Evolutionary conservation across 2,329 filamentous ascomycete genomes (phyloP), one percentile per base, ranked within the genome.

Genomic region (Alternaria longipes): DNA sequence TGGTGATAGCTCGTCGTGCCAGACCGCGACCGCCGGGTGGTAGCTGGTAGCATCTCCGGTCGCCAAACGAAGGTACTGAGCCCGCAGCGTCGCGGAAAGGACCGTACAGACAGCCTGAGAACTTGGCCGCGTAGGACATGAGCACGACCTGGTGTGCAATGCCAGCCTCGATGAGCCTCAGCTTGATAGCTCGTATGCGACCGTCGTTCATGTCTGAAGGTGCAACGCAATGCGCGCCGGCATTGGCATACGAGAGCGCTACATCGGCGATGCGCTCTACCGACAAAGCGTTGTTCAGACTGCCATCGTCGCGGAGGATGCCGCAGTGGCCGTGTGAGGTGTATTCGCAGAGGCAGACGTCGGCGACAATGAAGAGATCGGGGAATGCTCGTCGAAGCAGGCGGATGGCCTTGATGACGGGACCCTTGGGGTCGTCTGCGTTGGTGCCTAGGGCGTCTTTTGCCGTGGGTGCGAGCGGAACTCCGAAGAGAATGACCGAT

Each of bases 141-240:
- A 99, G 86, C 56, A 97, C 87, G 12, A 94, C 91, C 77, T 91
- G 90, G 83, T 99, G 95, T 7, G 94, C 91, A 70, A 98, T 91
- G 55, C 94, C 94, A 60, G 93, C 90, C 80, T 98, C 94, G 60
- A 98, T 98, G 64, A 99, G 85, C 84, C 97, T 98, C 55, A 97
- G 87, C 85, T 99, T 99, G 80, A 99, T 99, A 63, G 94, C 94
- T 60, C 94, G 92, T 74, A 99, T 96, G 67, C 95, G 91, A 28
- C 95, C 95, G 78, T 99, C 95, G 78, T 98, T 99, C 95, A 99
- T 99, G 79, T 99, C 95, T 1, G 93, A 97, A 2, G 95, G 95
- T 0, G 95, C 95, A 28, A 99, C 93, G 78, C 94, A 98, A 81
- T 99, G 95, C 0, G 94, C 95, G 59, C 95, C 95, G 16, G 95